These are phyloP conservation scores for Parietaria judaica DNA, from an alignment of 306 rosid genomes.

Conservation along the genomic window DNA sequence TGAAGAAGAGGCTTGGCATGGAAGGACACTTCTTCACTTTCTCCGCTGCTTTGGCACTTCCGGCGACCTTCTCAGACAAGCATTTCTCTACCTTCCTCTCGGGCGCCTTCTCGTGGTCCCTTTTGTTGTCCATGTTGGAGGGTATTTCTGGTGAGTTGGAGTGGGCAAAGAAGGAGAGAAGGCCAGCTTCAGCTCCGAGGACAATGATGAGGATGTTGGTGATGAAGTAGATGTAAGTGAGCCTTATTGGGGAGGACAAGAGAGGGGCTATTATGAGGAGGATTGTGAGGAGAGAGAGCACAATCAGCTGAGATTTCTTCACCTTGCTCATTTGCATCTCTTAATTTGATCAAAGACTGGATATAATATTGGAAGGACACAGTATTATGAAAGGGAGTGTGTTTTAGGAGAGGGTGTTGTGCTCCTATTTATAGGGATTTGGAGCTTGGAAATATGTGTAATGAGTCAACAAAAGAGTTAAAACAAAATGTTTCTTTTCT, in stretches of 20 bases:
- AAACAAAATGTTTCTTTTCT: background rate
- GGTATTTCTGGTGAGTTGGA: background rate
- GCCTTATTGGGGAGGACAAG: slow-evolving; percentile 48
- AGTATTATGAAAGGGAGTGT: slow-evolving; percentile 1
- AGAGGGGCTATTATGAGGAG: slow-evolving; percentile 60
- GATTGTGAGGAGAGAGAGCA: slow-evolving; percentile 33
- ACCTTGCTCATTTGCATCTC: slow-evolving; percentile 27
- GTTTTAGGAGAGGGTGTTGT: slow-evolving; percentile 16
- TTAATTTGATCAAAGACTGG: background rate
- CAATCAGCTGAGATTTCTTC: slow-evolving; percentile 45
- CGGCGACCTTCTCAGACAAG: slow-evolving; percentile 29
- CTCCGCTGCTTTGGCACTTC: slow-evolving; percentile 17
- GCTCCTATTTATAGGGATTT: slow-evolving; percentile 30
- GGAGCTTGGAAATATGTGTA: background rate
- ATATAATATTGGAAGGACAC: slow-evolving; percentile 5
- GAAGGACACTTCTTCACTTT: slow-evolving; percentile 48
- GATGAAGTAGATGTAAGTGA: slow-evolving; percentile 54
- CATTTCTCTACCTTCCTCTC: slow-evolving; percentile 28
- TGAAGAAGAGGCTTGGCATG: slow-evolving; percentile 50
- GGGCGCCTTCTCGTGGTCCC: background rate
- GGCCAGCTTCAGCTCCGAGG: slow-evolving; percentile 74
- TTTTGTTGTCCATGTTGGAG: background rate
- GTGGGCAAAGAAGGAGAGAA: slow-evolving; percentile 41
- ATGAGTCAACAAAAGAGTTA: background rate
- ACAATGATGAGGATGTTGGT: slow-evolving; percentile 53